phyloP scores from a whole-genome alignment of 371 early-diverging fungal species.

The Sporodiniella umbellata region DNA sequence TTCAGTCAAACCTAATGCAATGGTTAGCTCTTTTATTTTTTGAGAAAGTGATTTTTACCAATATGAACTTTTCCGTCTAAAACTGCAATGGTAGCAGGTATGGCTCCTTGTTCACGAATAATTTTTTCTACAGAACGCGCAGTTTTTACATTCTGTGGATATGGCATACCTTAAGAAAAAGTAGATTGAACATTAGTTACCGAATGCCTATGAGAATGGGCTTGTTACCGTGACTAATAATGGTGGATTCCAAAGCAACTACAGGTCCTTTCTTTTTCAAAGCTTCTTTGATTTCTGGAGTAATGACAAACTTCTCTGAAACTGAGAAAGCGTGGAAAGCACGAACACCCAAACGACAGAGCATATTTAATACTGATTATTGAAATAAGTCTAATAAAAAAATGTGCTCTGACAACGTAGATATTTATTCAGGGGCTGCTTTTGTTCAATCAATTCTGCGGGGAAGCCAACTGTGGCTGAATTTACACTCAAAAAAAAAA shows the following conservation, averaged over 20 bases:
- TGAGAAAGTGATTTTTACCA: slow-evolving; percentile 32
- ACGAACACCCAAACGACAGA: background rate
- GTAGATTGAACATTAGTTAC: background rate
- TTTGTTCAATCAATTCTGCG: too few relatives aligned
- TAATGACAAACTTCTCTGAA: slow-evolving; percentile 16
- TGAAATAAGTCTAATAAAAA: too few relatives aligned
- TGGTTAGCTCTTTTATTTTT: background rate
- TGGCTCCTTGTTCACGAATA: slow-evolving; percentile 67
- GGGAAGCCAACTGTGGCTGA: too few relatives aligned
- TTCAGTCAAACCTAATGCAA: slow-evolving; percentile 29
- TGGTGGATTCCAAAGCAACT: slow-evolving; percentile 91
- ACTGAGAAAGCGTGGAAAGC: slow-evolving; percentile 8
- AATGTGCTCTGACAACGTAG: too few relatives aligned
- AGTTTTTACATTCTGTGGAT: slow-evolving; percentile 85
- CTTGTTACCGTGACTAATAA: slow-evolving; percentile 90
- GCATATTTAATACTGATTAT: background rate
- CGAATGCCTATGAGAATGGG: background rate
- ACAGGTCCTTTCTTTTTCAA: slow-evolving; percentile 68
- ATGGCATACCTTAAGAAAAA: slow-evolving; percentile 89
- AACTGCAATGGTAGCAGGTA: slow-evolving; percentile 91
- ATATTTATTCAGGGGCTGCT: too few relatives aligned
- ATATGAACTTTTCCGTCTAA: slow-evolving; percentile 82
- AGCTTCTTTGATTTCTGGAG: slow-evolving; percentile 54
- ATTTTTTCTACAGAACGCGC: slow-evolving; percentile 77
- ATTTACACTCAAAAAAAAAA: too few relatives aligned